Evolutionary conservation across 805 yeast species (phyloP).

Genomic region (Starmerella apicola): DNA sequence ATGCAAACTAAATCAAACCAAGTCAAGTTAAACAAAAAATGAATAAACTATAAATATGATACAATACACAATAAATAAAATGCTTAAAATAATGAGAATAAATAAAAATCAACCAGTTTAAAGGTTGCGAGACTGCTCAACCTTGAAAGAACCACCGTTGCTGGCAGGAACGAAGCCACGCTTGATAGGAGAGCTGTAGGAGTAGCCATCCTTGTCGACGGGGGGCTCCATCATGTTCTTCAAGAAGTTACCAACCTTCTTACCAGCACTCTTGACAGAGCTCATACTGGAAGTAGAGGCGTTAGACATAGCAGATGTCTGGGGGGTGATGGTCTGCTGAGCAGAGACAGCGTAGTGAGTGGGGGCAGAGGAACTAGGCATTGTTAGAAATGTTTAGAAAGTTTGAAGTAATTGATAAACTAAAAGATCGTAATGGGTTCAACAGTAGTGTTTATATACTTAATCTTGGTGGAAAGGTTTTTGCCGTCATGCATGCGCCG

Average conservation of each 20-base stretch:
- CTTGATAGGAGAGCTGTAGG: not conserved
- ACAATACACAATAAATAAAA: too few species aligned
- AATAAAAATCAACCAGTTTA: too few species aligned
- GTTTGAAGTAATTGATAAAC: not conserved
- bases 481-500: too few species aligned
- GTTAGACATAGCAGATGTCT: not conserved
- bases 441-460: too few species aligned
- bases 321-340: not conserved
- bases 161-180: not conserved
- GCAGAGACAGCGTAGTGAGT: not conserved
- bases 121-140: too few species aligned
- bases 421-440: not conserved
- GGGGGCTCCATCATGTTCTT: not conserved
- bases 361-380: not conserved
- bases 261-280: not conserved
- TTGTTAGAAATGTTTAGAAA: too few species aligned
- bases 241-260: not conserved
- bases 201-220: not conserved
- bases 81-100: too few species aligned
- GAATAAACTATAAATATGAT: too few species aligned
- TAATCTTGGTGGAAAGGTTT: too few species aligned
- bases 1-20: too few species aligned
- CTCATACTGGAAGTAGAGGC: not conserved
- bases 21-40: too few species aligned
- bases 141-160: too few species aligned